These are phyloP conservation scores for Zygosaccharomyces lentus DNA, from an alignment of 805 yeast species.

Conservation along the genomic window DNA sequence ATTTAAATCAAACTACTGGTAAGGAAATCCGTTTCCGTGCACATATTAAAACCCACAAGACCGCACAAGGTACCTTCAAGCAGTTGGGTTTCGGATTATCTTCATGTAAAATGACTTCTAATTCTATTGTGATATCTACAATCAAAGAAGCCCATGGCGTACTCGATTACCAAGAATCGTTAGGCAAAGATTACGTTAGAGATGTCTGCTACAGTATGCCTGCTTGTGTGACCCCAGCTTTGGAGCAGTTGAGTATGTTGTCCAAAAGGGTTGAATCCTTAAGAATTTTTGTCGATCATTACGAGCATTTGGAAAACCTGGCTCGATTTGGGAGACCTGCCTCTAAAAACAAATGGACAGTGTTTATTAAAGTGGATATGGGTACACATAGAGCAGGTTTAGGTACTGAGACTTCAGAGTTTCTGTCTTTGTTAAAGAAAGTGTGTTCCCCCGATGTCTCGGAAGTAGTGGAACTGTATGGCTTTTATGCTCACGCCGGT, in stretches of 20 bases:
- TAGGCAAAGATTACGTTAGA: slow-evolving; percentile 30
- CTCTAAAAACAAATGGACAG: slow-evolving; percentile 45
- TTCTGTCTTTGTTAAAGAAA: slow-evolving; percentile 38
- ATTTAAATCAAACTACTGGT: slow-evolving; percentile 32
- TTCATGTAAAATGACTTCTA: slow-evolving; percentile 35
- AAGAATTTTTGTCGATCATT: slow-evolving; percentile 58
- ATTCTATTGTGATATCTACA: slow-evolving; percentile 63
- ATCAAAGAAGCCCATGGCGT: slow-evolving; percentile 60
- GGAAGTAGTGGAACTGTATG: slow-evolving; percentile 46
- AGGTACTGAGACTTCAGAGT: slow-evolving; percentile 31
- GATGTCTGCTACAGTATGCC: slow-evolving; percentile 61
- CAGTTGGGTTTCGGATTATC: slow-evolving; percentile 47
- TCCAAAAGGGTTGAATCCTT: slow-evolving; percentile 41
- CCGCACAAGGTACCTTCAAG: slow-evolving; percentile 51
- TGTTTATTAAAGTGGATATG: slow-evolving; percentile 64
- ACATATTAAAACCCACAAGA: slow-evolving; percentile 74
- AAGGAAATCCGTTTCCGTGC: slow-evolving; percentile 48
- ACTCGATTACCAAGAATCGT: slow-evolving; percentile 28
- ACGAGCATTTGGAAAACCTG: slow-evolving; percentile 51
- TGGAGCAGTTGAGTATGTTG: slow-evolving; percentile 46
- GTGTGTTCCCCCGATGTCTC: slow-evolving; percentile 27
- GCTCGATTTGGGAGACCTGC: slow-evolving; percentile 33
- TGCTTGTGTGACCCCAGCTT: slow-evolving; percentile 44
- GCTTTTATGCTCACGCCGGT: slow-evolving; percentile 79
- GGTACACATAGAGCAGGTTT: slow-evolving; percentile 72